Conservation (phyloP, 495 filamentous ascomycete species). For the Penicillium silybi region DNA sequence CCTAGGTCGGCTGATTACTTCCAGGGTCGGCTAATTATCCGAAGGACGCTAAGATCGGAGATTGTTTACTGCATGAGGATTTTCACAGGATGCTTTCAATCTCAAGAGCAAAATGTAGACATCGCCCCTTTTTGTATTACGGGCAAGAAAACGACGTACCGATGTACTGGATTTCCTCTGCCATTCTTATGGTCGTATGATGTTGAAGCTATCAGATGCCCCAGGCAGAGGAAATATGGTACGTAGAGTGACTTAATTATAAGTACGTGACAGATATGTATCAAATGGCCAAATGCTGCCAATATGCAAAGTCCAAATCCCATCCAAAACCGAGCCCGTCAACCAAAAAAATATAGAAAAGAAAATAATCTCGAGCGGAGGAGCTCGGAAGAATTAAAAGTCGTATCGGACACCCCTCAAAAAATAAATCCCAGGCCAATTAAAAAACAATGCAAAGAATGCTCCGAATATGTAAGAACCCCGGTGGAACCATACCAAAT, state of each 20-base stretch:
- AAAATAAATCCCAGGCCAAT: conserved; percentile 27
- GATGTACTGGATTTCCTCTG: too few species aligned
- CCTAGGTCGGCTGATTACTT: too few species aligned
- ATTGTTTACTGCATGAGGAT: not conserved
- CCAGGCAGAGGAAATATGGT: too few species aligned
- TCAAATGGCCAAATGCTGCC: conserved; percentile 21
- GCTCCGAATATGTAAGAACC: conserved; percentile 28
- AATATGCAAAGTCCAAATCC: conserved; percentile 26
- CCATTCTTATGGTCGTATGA: too few species aligned
- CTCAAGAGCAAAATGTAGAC: not conserved
- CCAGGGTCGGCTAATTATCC: not conserved
- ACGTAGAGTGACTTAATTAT: too few species aligned
- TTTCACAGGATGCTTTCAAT: not conserved
- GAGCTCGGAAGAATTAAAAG: conserved; percentile 23
- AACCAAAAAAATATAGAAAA: conserved; percentile 7
- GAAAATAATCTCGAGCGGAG: conserved; percentile 8
- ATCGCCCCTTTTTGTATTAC: conserved; percentile 5
- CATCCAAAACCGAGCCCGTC: conserved; percentile 10
- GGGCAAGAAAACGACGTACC: conserved; percentile 3
- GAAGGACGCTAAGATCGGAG: not conserved
- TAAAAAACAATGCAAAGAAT: conserved; percentile 27
- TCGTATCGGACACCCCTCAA: conserved; percentile 18
- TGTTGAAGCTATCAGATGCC: too few species aligned
- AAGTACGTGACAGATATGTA: conserved; percentile 21
- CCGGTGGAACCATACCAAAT: conserved; percentile 22